phyloP scores from a whole-genome alignment of 164 flowering plant genomes.

The Vitis vinifera region ASM3070453v1 NC_081815.1:7921001-7921500 shows the following conservation, averaged over 20 bases:
- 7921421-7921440: too few relatives aligned
- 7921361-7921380: not conserved
- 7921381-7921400: too few relatives aligned
- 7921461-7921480: too few relatives aligned
- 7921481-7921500: too few relatives aligned
- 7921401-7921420: too few relatives aligned
- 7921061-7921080: slow-evolving; percentile 35
- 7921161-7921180: slow-evolving; percentile 92
- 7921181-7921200: slow-evolving; percentile 74
- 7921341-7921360: not conserved
- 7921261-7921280: too few relatives aligned
- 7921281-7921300: too few relatives aligned
- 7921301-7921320: not conserved
- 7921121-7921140: slow-evolving; percentile 65
- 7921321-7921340: not conserved
- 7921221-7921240: slow-evolving; percentile 95
- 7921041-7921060: slow-evolving; percentile 29
- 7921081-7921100: slow-evolving; percentile 26
- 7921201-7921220: slow-evolving; percentile 85
- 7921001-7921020: slow-evolving; percentile 60
- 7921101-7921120: slow-evolving; percentile 36
- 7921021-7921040: slow-evolving; percentile 29
- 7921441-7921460: too few relatives aligned
- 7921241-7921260: slow-evolving; percentile 31
- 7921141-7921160: slow-evolving; percentile 70